Evolutionary conservation across 2,329 filamentous ascomycete species (phyloP).

Genomic region (Claviceps arundinis): DNA sequence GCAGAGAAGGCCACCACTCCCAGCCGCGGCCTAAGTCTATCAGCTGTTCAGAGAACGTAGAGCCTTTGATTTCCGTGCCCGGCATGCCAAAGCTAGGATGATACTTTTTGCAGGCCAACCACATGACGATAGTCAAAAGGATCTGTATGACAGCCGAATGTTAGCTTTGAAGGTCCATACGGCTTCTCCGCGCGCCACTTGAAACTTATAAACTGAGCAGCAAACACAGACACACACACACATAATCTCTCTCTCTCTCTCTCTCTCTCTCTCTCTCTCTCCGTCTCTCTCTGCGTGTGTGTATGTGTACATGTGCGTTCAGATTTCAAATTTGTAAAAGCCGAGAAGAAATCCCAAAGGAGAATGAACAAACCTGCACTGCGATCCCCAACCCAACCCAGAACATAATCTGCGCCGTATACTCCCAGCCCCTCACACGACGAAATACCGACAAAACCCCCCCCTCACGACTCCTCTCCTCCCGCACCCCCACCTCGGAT

Average conservation of each 20-base stretch:
- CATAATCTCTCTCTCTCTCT: background rate
- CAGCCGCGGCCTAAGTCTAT: slow-evolving; percentile 33
- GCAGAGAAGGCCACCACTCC: slow-evolving; percentile 45
- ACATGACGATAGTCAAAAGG: slow-evolving; percentile 39
- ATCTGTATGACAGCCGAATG: slow-evolving; percentile 23
- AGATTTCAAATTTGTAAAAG: too few relatives aligned
- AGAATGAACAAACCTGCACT: background rate
- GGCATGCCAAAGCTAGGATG: slow-evolving; percentile 36
- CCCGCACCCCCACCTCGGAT: slow-evolving; percentile 7
- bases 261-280: background rate
- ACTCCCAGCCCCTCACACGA: background rate
- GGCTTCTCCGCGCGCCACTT: background rate
- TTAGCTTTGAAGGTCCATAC: background rate
- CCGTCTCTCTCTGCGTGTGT: background rate
- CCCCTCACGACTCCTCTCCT: background rate
- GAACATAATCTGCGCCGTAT: background rate
- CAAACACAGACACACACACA: too few relatives aligned
- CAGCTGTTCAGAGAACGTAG: slow-evolving; percentile 25
- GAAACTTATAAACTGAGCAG: too few relatives aligned
- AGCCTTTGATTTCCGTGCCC: slow-evolving; percentile 20
- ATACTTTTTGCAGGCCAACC: slow-evolving; percentile 43
- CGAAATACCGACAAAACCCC: slow-evolving; percentile 6
- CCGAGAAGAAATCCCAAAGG: background rate
- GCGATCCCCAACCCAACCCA: background rate
- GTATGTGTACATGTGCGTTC: too few relatives aligned